Percentiles rank a stretch among this genome's conserved stretches.
phyloP scores from a whole-genome alignment of 1,139 yeast genomes.

The Hansenula anomala region DNA sequence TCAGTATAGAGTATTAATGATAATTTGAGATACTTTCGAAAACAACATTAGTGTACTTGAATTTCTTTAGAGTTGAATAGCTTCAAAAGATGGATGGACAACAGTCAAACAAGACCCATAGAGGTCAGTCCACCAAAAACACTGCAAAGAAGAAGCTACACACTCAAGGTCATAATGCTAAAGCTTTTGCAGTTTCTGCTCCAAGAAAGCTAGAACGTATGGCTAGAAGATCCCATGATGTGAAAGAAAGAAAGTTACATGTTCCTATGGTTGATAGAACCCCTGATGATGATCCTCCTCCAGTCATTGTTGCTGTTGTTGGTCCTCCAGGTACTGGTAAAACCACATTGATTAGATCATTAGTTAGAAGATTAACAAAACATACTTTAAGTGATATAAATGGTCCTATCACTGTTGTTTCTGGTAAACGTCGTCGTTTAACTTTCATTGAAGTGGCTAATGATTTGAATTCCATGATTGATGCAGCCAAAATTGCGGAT shows the following conservation, averaged over 20 bases:
- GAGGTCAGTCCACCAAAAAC: constrained; percentile 50
- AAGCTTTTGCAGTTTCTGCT: constrained; percentile 91
- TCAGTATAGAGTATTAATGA: no score
- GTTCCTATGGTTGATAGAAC: constrained; percentile 98
- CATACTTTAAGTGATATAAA: constrained; percentile 79
- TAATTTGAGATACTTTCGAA: no score
- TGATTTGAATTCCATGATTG: constrained; percentile 93
- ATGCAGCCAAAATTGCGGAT: constrained; percentile 93
- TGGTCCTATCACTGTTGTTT: constrained; percentile 97
- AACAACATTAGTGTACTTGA: no score
- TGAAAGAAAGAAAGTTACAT: constrained; percentile 80
- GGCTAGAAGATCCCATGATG: constrained; percentile 84
- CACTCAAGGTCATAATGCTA: constrained; percentile 86
- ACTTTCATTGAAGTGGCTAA: constrained; percentile 92
- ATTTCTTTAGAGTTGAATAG: no score
- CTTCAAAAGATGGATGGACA: constrained; percentile 23
- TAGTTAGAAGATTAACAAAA: constrained; percentile 86
- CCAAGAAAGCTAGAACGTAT: constrained; percentile 84
- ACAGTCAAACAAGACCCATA: constrained; percentile 56
- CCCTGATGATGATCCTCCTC: constrained; percentile 97
- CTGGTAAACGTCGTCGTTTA: constrained; percentile 89
- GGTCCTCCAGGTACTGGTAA: constrained; percentile 99
- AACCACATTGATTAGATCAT: constrained; percentile 84
- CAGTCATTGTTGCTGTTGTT: constrained; percentile 91
- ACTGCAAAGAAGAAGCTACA: constrained; percentile 85